Base-by-base conservation (phyloP, 306 rosid species). In the Gastrolobium villosum region DNA sequence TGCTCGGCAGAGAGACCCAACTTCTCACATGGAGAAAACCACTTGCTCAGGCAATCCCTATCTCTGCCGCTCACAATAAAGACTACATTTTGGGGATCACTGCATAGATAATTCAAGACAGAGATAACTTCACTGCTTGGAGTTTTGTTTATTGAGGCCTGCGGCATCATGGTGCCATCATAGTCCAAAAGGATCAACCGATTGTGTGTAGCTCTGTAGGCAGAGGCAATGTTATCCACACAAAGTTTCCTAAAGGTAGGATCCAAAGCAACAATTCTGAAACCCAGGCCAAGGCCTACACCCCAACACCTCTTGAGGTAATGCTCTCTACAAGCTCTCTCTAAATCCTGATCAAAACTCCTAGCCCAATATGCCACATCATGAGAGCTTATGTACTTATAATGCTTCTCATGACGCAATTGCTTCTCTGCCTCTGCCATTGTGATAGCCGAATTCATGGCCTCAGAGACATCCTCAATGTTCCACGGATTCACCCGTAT, bases 11-110 rank as follows among this genome's bases (percentile, higher is more conserved):
- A 88, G 53, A 91, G 86, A 13, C 97, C 97, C 35, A 91, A 56
- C 63, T 85, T 89, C 64, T 79, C 84, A 81, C 92, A 88, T 0
- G 87, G 85, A 6, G 92, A 86, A 61, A 91, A 91, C 97, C 94
- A 91, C 10, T 83, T 73, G 82, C 84, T 78, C 2, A 91, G 85
- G 72, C 88, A 79, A 65, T 81, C 86, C 71, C 69, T 91, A 30
- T 87, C 94, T 72, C 97, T 86, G 75, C 97, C 97, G 48, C 94
- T 91, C 5, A 89, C 97, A 53, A 91, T 86, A 70, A 91, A 91
- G n/a, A 91, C 94, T 5, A 45, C n/a, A 32, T 91, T 91, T 60
- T 59, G 76, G 2, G 94, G 90, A 63, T 91, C 97, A 69, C 80
- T 82, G 65, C 94, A 91, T 44, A 91, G 74, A 28, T 30, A 56